Conservation (phyloP, 352 stramenopile species). For the Nothophytophthora sp. region DNA sequence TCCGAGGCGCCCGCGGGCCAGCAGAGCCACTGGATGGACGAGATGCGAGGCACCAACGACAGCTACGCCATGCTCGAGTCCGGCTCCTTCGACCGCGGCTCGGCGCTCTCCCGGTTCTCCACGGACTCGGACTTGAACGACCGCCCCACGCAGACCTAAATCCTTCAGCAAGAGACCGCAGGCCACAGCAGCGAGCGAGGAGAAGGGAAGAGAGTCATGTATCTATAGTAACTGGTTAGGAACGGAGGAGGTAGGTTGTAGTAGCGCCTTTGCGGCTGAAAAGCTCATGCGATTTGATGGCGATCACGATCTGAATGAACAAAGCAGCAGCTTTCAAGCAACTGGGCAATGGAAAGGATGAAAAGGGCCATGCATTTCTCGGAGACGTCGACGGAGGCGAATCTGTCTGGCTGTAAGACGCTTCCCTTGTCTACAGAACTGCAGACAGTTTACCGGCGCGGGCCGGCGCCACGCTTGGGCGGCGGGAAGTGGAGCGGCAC, state of each 20-base stretch:
- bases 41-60: conserved; percentile 82
- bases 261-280: too few relatives aligned
- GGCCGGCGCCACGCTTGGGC: conserved; percentile 57
- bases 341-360: too few relatives aligned
- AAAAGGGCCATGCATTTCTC: too few relatives aligned
- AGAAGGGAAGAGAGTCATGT: conserved; percentile 16
- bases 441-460: conserved; percentile 36
- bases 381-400: too few relatives aligned
- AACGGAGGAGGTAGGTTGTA: conserved; percentile 4
- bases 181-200: conserved; percentile 14
- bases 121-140: conserved; percentile 61
- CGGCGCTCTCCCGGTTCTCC: conserved; percentile 73
- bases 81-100: conserved; percentile 69
- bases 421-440: too few relatives aligned
- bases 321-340: too few relatives aligned
- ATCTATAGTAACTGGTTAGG: conserved; percentile 52
- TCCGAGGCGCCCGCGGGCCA: conserved; percentile 23
- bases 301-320: too few relatives aligned
- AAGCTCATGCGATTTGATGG: too few relatives aligned
- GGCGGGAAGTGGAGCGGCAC: conserved; percentile 79
- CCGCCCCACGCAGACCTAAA: conserved; percentile 35
- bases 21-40: conserved; percentile 70
- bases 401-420: too few relatives aligned
- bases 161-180: too few relatives aligned
- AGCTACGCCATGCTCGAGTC: conserved; percentile 85